Evolutionary conservation across 345 rosid genomes (phyloP).

Genomic region (Pistacia integerrima): DNA sequence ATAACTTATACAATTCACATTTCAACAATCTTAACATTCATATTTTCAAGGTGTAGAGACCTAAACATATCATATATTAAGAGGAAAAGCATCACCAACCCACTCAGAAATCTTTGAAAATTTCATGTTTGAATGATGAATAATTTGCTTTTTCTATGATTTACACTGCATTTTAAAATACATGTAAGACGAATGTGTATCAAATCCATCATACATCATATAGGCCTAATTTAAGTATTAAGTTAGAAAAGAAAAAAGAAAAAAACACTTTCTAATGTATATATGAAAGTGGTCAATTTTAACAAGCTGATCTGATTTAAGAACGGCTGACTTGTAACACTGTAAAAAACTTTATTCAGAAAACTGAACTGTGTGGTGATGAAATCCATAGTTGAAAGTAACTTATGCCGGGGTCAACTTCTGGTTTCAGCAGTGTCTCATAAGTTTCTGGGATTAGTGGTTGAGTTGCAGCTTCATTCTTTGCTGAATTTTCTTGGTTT

Average conservation of each 20-base stretch:
- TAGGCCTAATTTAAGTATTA: background rate
- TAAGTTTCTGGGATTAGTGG: background rate
- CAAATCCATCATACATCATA: constrained; percentile 14
- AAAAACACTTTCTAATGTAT: background rate
- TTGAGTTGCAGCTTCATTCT: background rate
- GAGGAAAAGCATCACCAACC: background rate
- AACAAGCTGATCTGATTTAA: background rate
- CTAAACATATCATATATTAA: background rate
- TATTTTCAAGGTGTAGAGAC: background rate
- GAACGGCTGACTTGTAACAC: background rate
- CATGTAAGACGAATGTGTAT: background rate
- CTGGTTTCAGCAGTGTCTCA: constrained; percentile 14
- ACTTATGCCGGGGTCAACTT: constrained; percentile 12
- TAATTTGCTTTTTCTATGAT: background rate
- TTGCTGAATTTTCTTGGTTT: constrained; percentile 11
- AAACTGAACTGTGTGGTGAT: background rate
- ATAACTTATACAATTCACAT: too few species aligned
- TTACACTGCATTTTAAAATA: background rate
- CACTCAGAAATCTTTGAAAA: background rate
- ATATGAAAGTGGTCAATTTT: constrained; percentile 13
- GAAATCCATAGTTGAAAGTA: constrained; percentile 14
- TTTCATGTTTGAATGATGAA: background rate
- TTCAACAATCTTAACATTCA: background rate
- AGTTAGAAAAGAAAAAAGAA: constrained; percentile 1
- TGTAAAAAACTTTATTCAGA: background rate